Evolutionary conservation across 768 basidiomycete species (phyloP).

Genomic region (Termitomyces sp.): DNA sequence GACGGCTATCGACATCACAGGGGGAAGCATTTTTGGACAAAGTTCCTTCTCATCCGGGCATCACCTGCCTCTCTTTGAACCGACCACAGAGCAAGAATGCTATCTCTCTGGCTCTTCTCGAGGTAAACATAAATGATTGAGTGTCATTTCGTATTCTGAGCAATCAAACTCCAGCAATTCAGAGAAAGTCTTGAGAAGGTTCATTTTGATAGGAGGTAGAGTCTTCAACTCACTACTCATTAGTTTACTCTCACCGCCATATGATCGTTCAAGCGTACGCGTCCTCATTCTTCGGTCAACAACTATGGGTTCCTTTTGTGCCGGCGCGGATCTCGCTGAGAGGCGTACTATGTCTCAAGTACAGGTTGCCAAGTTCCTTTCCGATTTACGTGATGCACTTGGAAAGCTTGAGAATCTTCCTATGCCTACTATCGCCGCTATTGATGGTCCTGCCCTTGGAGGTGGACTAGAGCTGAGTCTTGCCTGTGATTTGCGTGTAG

Average conservation of each 20-base stretch:
- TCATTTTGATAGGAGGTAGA: slow-evolving; percentile 64
- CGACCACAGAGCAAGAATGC: slow-evolving; percentile 86
- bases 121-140: slow-evolving; percentile 39
- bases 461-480: slow-evolving; percentile 90
- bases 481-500: slow-evolving; percentile 88
- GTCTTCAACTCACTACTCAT: background rate
- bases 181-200: slow-evolving; percentile 65
- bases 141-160: background rate
- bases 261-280: slow-evolving; percentile 50
- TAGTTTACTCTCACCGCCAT: slow-evolving; percentile 7
- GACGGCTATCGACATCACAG: slow-evolving; percentile 15
- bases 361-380: slow-evolving; percentile 78
- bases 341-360: slow-evolving; percentile 75
- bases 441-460: slow-evolving; percentile 91
- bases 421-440: slow-evolving; percentile 88
- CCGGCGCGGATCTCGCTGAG: slow-evolving; percentile 88
- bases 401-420: slow-evolving; percentile 77
- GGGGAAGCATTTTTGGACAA: slow-evolving; percentile 51
- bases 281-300: slow-evolving; percentile 84
- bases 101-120: slow-evolving; percentile 70
- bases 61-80: slow-evolving; percentile 76
- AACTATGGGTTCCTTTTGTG: slow-evolving; percentile 78
- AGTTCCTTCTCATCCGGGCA: slow-evolving; percentile 54
- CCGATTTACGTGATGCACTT: slow-evolving; percentile 69
- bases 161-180: slow-evolving; percentile 52